Evolutionary conservation across 164 flowering plant genomes (phyloP).

Genomic region (Amborella trichopoda): DNA sequence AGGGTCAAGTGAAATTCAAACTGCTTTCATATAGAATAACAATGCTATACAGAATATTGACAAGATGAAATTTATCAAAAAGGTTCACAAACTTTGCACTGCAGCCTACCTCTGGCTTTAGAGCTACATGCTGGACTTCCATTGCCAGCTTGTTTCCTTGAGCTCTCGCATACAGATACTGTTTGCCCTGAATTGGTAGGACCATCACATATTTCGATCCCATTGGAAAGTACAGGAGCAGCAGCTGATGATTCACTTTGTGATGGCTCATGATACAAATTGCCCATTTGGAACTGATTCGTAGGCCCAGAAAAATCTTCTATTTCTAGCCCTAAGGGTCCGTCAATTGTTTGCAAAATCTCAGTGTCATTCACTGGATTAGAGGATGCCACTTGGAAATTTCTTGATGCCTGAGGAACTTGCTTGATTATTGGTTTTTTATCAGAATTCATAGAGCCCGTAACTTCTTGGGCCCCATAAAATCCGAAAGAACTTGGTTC

Average conservation of each 20-base stretch:
- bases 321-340: conserved; percentile 19
- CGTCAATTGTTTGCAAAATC: conserved; percentile 23
- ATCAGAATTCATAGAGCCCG: conserved; percentile 12
- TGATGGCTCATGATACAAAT: conserved; percentile 51
- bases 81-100: too few relatives aligned
- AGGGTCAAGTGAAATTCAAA: too few relatives aligned
- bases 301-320: conserved; percentile 30
- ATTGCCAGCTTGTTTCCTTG: conserved; percentile 32
- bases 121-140: conserved; percentile 24
- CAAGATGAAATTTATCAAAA: too few relatives aligned
- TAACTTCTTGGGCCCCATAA: conserved; percentile 22
- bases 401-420: conserved; percentile 13
- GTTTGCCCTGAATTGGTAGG: conserved; percentile 48
- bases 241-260: conserved; percentile 77
- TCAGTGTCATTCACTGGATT: conserved; percentile 17
- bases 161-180: conserved; percentile 30
- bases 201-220: conserved; percentile 58
- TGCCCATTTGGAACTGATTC: conserved; percentile 26
- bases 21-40: too few relatives aligned
- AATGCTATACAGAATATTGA: too few relatives aligned
- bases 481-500: conserved; percentile 27
- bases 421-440: conserved; percentile 16
- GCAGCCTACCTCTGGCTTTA: conserved; percentile 38
- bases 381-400: conserved; percentile 18
- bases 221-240: conserved; percentile 44